Base-by-base conservation (phyloP, 208 protist species). In the Acanthamoeba rhysodes region DNA sequence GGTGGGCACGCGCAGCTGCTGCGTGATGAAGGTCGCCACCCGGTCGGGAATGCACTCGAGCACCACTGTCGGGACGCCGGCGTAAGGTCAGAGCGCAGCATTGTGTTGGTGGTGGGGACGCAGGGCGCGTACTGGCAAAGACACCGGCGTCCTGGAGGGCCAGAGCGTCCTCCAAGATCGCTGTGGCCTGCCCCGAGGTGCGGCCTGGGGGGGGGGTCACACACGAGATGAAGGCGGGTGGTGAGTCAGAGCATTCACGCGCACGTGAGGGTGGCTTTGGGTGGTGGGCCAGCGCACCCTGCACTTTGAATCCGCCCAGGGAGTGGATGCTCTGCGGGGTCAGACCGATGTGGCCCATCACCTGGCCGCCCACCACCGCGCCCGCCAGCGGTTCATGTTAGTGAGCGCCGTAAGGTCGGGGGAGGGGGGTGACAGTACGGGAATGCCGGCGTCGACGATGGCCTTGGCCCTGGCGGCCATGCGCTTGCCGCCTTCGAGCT, bases 341-440 rank as follows among this genome's bases (percentile, higher is more conserved):
- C 2, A 98, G 85, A 4, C 98, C 98, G 29, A 98, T 97, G 87
- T 98, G 98, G 18, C 97, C 98, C 29, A 98, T 62, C 0, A 98
- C 98, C 3, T 97, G 96, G 20, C 24, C 34, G 50, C 53, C 18
- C 84, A 76, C 5, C 18, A 24, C 22, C 22, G 68, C 37, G 22
- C 45, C 18, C 27, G 27, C 80, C 27, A 9, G 24, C 6, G 10
- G 66, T 87, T 16, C n/a, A 94, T 16, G 41, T 22, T 24, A 94
- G 27, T 94, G n/a, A n/a, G n/a, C n/a, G n/a, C n/a, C n/a, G n/a
- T n/a, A n/a, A n/a, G n/a, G n/a, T n/a, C n/a, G n/a, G n/a, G n/a
- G n/a, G n/a, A n/a, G n/a, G n/a, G n/a, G n/a, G n/a, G n/a, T n/a
- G 50, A 10, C 50, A 0, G 10, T 34, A 95, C 78, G 14, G 93